Conservation (phyloP, 1,139 yeast genomes). For the Pichia sp. region DNA sequence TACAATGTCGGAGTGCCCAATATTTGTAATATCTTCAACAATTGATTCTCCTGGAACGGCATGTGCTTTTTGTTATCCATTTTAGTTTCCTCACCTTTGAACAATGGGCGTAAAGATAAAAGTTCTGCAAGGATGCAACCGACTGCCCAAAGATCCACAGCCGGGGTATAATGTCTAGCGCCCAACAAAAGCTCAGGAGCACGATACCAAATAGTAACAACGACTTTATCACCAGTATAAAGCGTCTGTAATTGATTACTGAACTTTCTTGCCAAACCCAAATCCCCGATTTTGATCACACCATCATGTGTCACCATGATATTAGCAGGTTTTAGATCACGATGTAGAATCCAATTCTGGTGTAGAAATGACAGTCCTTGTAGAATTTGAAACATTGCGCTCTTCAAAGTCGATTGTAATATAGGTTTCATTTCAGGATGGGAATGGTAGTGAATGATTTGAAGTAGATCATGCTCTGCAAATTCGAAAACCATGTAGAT, state of each 20-base stretch:
- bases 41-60: constrained; percentile 90
- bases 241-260: constrained; percentile 85
- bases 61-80: constrained; percentile 89
- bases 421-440: constrained; percentile 81
- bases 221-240: constrained; percentile 93
- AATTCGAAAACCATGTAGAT: constrained; percentile 94
- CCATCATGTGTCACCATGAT: constrained; percentile 93
- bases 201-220: constrained; percentile 96
- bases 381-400: constrained; percentile 85
- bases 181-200: constrained; percentile 93
- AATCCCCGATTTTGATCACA: constrained; percentile 88
- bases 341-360: constrained; percentile 91
- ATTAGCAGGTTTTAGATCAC: constrained; percentile 96
- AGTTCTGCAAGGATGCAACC: constrained; percentile 95
- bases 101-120: constrained; percentile 81
- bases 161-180: constrained; percentile 90
- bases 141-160: constrained; percentile 94
- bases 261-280: constrained; percentile 89
- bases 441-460: constrained; percentile 88
- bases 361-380: constrained; percentile 90
- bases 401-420: constrained; percentile 72
- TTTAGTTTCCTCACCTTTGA: constrained; percentile 96
- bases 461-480: constrained; percentile 92
- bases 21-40: constrained; percentile 83
- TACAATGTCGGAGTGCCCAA: constrained; percentile 79